phyloP scores from a whole-genome alignment of 768 basidiomycete genomes.

The Pleurotus ostreatus region DNA sequence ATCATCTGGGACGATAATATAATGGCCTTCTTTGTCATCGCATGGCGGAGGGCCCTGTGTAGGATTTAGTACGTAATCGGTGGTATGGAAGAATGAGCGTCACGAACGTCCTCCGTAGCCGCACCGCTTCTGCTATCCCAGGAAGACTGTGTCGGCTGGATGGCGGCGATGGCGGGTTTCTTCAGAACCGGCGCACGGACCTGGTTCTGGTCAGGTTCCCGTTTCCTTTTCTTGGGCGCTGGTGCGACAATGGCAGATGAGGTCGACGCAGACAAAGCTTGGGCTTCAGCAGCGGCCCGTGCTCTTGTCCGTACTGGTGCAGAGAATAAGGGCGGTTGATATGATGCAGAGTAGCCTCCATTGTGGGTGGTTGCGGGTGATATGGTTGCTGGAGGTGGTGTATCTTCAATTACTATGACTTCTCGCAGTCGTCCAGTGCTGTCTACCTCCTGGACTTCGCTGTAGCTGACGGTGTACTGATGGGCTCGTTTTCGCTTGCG shows the following conservation, averaged over 20 bases:
- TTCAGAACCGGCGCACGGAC: conserved; percentile 63
- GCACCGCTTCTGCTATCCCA: conserved; percentile 66
- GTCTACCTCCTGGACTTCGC: conserved; percentile 86
- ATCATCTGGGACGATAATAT: conserved; percentile 91
- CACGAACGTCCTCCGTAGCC: conserved; percentile 64
- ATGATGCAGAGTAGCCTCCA: conserved; percentile 70
- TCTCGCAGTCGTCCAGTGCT: conserved; percentile 71
- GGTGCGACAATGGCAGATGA: conserved; percentile 61
- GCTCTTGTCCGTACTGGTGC: conserved; percentile 82
- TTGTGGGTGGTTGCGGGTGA: conserved; percentile 72
- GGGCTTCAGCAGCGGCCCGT: conserved; percentile 82
- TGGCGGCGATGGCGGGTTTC: conserved; percentile 49
- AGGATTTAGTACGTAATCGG: conserved; percentile 37
- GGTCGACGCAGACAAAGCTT: conserved; percentile 67
- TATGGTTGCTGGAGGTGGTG: conserved; percentile 71
- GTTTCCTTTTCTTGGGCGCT: conserved; percentile 79
- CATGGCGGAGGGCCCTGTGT: conserved; percentile 70
- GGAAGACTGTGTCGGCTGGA: conserved; percentile 48
- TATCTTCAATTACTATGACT: conserved; percentile 92
- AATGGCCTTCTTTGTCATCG: conserved; percentile 99
- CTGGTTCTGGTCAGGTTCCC: conserved; percentile 78
- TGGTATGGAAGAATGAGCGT: conserved; percentile 14
- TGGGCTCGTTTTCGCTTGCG: conserved; percentile 83
- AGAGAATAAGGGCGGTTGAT: conserved; percentile 72
- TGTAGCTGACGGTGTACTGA: conserved; percentile 81